Conservation (phyloP, 345 rosid genomes). For the Raphanus raphanistrum region DNA sequence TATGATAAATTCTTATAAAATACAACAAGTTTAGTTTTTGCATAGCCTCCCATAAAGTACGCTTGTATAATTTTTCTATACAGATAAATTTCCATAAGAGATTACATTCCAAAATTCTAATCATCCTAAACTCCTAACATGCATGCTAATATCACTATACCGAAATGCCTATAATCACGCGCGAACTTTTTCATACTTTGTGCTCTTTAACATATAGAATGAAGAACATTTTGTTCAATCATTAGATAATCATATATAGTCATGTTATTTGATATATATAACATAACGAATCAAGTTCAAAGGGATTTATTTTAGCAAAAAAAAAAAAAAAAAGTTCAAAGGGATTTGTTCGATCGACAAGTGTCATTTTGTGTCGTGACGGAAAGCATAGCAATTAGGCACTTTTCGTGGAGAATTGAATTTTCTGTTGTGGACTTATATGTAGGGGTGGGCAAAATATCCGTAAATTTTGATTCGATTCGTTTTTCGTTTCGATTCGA, state of each 20-base stretch:
- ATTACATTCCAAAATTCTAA: not conserved
- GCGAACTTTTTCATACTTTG: not conserved
- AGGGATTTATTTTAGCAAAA: too few relatives aligned
- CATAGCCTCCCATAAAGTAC: not conserved
- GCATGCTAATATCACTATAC: not conserved
- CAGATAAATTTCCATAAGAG: not conserved
- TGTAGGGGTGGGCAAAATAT: too few relatives aligned
- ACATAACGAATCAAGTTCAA: not conserved
- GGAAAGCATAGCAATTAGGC: conserved; percentile 26
- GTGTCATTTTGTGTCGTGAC: conserved; percentile 22
- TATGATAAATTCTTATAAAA: too few relatives aligned
- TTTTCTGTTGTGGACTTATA: not conserved
- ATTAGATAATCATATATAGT: not conserved
- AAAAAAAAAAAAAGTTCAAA: too few relatives aligned
- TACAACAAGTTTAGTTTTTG: too few relatives aligned
- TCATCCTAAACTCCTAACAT: not conserved
- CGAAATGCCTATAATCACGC: not conserved
- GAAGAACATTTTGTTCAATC: not conserved
- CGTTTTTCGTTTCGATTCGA: too few relatives aligned
- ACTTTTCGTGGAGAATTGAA: not conserved
- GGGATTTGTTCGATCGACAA: not conserved
- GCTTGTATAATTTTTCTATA: not conserved
- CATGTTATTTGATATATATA: not conserved
- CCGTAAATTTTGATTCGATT: too few relatives aligned
- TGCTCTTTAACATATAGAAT: not conserved